Evolutionary conservation across 1,284 basidiomycete species (phyloP).

Genomic region (Ceratobasidium sp.): DNA sequence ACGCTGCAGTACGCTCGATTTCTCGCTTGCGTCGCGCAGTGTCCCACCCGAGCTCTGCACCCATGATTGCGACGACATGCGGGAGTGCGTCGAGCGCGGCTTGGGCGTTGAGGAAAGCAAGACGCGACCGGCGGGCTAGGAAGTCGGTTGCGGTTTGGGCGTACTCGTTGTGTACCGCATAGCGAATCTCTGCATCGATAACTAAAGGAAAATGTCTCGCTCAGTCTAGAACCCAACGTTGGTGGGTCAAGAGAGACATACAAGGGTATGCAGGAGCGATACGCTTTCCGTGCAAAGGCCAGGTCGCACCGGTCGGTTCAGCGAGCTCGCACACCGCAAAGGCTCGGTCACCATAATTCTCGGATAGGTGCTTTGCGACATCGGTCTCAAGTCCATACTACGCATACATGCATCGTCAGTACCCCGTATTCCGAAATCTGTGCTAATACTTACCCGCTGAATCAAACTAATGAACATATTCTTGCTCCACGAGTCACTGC

Average conservation of each 20-base stretch:
- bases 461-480: constrained; percentile 98
- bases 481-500: constrained; percentile 93
- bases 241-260: constrained; percentile 53
- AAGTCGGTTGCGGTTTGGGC: constrained; percentile 92
- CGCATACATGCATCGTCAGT: constrained; percentile 33
- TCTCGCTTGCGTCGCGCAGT: constrained; percentile 66
- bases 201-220: constrained; percentile 56
- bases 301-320: constrained; percentile 77
- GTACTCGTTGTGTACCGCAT: constrained; percentile 91
- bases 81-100: constrained; percentile 88
- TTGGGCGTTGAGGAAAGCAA: constrained; percentile 93
- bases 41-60: constrained; percentile 84
- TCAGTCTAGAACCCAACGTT: constrained; percentile 27
- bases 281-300: constrained; percentile 88
- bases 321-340: constrained; percentile 92
- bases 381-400: constrained; percentile 91
- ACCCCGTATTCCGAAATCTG: neutral
- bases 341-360: constrained; percentile 94
- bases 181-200: constrained; percentile 94
- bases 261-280: constrained; percentile 83
- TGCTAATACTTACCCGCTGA: constrained; percentile 70
- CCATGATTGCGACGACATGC: constrained; percentile 91
- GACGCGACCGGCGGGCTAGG: constrained; percentile 88
- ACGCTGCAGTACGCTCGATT: constrained; percentile 69
- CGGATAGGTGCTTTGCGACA: constrained; percentile 92